Evolutionary conservation across 257 asterid species (phyloP), one percentile per base, ranked within the genome.

Genomic region (Penstemon eatonii): DNA sequence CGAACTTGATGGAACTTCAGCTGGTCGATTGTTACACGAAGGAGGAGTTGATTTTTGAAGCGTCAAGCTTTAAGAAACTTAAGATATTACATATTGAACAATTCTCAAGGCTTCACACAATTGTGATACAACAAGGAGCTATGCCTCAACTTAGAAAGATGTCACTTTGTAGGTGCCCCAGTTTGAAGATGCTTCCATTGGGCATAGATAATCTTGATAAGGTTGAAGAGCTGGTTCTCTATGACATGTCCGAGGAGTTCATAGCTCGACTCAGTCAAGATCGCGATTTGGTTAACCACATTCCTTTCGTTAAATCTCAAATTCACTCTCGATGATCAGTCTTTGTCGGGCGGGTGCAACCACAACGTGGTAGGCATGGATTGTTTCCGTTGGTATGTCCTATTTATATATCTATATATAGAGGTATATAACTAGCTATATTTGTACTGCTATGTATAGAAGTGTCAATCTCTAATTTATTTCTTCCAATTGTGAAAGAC

Each of bases 1-100:
- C 70, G 3, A 60, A 67, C 19, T 56, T 80, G 2, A n/a, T 39
- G 65, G 82, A 77, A 80, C 74, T 80, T 55, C 63, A 74, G 52
- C 54, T 80, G 70, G 74, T 67, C 4, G 80, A 71, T 6, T 70
- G 80, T 44, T 80, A 61, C 10, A 37, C 0, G 0, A 80, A 78
- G 6, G 18, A 4, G 3, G 68, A 70, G 56, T 41, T 80, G 80
- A 5, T 1, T 5, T 80, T 80, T 7, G 56, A 45, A 65, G 65
- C 71, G 12, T 12, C 44, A 1, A 6, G 66, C 15, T 80, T 80
- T 53, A 54, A 58, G 69, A 76, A 70, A 67, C 73, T 80, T n/a
- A 80, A 74, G 75, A 60, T 42, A 51, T 50, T 80, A 8, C 18
- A 40, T 25, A 59, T 80, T 1, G 78, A 80, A 53, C 64, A 63